Evolutionary conservation across 768 basidiomycete genomes (phyloP).

Genomic region (Candolleomyces eurysporus): DNA sequence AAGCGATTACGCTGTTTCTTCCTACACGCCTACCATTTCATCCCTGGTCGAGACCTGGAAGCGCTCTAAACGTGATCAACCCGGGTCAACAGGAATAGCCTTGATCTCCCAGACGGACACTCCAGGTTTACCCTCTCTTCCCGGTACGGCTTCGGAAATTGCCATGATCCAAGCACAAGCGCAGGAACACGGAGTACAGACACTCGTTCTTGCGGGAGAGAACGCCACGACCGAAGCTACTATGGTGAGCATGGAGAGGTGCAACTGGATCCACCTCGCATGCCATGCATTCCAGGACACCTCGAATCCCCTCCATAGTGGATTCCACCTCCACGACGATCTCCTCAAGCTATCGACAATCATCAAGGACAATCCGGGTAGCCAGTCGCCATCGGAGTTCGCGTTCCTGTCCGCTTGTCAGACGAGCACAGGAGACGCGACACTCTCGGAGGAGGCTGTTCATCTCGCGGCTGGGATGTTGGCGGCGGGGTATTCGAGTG

Average conservation of each 20-base stretch:
- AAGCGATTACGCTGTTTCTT: slow-evolving; percentile 17
- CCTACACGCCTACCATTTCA: slow-evolving; percentile 18
- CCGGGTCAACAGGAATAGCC: not conserved
- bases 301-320: slow-evolving; percentile 8
- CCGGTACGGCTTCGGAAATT: slow-evolving; percentile 11
- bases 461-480: slow-evolving; percentile 21
- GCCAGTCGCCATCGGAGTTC: slow-evolving; percentile 6
- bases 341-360: slow-evolving; percentile 10
- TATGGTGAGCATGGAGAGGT: slow-evolving; percentile 4
- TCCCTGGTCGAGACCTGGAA: slow-evolving; percentile 2
- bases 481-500: slow-evolving; percentile 15
- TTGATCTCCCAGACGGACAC: not conserved
- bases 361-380: slow-evolving; percentile 6
- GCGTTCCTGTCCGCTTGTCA: slow-evolving; percentile 19
- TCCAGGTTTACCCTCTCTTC: not conserved
- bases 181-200: not conserved
- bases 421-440: slow-evolving; percentile 14
- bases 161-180: slow-evolving; percentile 1
- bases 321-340: slow-evolving; percentile 12
- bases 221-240: not conserved
- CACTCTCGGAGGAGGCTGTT: slow-evolving; percentile 15
- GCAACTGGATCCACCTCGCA: slow-evolving; percentile 16
- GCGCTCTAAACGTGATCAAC: not conserved
- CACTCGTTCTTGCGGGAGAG: not conserved
- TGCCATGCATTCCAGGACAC: slow-evolving; percentile 15